Percentiles rank a stretch among this genome's conserved stretches.
phyloP scores from a whole-genome alignment of 2,329 filamentous ascomycete genomes.

The Immersiporthe knoxdaviesiana region DNA sequence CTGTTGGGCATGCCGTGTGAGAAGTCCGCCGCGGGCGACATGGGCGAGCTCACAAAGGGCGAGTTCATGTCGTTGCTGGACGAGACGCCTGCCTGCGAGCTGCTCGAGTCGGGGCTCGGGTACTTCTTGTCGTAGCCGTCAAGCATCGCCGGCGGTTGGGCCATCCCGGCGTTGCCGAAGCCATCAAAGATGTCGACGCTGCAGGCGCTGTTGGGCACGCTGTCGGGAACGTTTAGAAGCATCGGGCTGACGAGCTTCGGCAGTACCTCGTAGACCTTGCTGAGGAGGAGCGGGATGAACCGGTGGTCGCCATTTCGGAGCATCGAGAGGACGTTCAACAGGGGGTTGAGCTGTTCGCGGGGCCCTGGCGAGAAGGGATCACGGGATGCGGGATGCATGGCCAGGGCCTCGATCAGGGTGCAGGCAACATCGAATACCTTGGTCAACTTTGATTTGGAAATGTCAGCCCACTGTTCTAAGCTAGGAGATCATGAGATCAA shows the following conservation, averaged over 20 bases:
- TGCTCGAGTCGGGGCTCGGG: conserved; percentile 44
- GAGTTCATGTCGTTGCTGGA: conserved; percentile 50
- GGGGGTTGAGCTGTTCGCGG: conserved; percentile 72
- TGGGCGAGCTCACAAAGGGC: conserved; percentile 58
- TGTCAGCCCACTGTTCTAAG: conserved; percentile 11
- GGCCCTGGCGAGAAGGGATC: conserved; percentile 69
- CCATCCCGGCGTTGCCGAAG: conserved; percentile 66
- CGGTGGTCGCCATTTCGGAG: conserved; percentile 77
- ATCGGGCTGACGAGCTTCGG: conserved; percentile 64
- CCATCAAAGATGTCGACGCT: conserved; percentile 68
- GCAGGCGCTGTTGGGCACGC: conserved; percentile 37
- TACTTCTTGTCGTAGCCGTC: conserved; percentile 55
- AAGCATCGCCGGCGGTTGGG: conserved; percentile 52
- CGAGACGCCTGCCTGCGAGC: conserved; percentile 38
- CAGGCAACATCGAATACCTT: conserved; percentile 79
- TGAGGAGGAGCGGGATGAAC: conserved; percentile 76
- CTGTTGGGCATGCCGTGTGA: conserved; percentile 46
- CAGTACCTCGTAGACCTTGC: conserved; percentile 74
- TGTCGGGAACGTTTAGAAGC: conserved; percentile 62
- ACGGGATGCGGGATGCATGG: conserved; percentile 62
- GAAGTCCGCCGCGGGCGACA: conserved; percentile 58
- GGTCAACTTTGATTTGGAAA: conserved; percentile 65
- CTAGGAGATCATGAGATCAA: conserved; percentile 7
- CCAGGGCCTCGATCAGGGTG: conserved; percentile 73
- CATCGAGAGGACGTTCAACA: conserved; percentile 68